Evolutionary conservation across 345 rosid species (phyloP).

Genomic region (Hypericum androsaemum): DNA sequence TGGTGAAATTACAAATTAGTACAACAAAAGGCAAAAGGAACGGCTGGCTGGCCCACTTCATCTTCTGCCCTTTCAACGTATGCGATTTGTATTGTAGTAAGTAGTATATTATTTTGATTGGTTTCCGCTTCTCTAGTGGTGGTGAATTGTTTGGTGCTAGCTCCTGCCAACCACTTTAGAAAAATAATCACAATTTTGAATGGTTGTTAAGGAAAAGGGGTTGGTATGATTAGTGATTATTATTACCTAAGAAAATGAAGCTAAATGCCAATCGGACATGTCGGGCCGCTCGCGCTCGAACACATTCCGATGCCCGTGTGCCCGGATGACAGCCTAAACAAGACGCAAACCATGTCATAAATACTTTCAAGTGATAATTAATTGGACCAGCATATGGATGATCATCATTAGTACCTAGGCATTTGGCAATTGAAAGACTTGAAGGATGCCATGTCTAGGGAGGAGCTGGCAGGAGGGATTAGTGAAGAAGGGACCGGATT

Average conservation of each 20-base stretch:
- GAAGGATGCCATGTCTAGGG: background rate
- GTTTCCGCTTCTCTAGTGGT: background rate
- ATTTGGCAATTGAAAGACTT: constrained; percentile 5
- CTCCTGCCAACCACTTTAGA: too few relatives aligned
- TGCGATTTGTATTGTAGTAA: constrained; percentile 42
- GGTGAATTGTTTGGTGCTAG: constrained; percentile 11
- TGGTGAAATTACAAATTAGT: constrained; percentile 28
- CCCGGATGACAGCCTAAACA: too few relatives aligned
- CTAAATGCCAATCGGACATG: too few relatives aligned
- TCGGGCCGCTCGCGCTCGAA: too few relatives aligned
- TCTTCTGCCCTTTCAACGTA: constrained; percentile 24
- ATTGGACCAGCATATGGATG: too few relatives aligned
- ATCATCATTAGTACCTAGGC: constrained; percentile 1
- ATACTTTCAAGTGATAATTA: too few relatives aligned
- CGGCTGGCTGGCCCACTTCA: constrained; percentile 45
- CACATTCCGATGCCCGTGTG: too few relatives aligned
- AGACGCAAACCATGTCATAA: too few relatives aligned
- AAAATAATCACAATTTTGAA: too few relatives aligned
- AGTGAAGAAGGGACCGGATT: background rate
- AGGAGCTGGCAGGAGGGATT: background rate
- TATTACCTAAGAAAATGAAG: too few relatives aligned
- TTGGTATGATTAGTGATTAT: too few relatives aligned
- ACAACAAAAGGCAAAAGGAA: constrained; percentile 26
- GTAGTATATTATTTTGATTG: constrained; percentile 21
- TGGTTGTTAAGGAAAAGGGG: too few relatives aligned